Percentiles rank a stretch among this genome's conserved stretches.
These are phyloP conservation scores for Hysterium pulicare DNA, from an alignment of 2,329 filamentous ascomycete species.

Conservation along the genomic window DNA sequence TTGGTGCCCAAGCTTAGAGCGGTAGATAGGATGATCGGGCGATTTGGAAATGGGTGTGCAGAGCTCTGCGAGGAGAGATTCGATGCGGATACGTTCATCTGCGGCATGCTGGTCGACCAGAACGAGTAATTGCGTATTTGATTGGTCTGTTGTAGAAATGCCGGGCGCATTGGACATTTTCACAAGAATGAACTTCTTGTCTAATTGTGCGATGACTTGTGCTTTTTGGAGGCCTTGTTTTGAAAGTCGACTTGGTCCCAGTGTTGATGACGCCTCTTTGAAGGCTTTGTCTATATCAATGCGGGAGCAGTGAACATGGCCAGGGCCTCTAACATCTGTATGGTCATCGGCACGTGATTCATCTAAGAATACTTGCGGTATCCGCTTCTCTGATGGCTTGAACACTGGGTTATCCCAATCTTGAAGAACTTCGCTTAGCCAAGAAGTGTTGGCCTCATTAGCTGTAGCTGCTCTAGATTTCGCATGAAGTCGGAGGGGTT, in stretches of 20 bases:
- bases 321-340: constrained; percentile 2
- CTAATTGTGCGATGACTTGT: constrained; percentile 75
- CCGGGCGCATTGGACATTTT: constrained; percentile 45
- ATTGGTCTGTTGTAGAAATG: background rate
- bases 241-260: constrained; percentile 48
- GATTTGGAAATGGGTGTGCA: constrained; percentile 34
- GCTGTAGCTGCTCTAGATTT: constrained; percentile 8
- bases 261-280: constrained; percentile 21
- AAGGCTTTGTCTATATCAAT: constrained; percentile 17
- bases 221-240: constrained; percentile 53
- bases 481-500: constrained; percentile 29
- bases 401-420: constrained; percentile 79
- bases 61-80: constrained; percentile 63
- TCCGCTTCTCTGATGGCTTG: constrained; percentile 44
- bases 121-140: constrained; percentile 52
- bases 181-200: constrained; percentile 81
- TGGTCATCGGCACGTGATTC: constrained; percentile 9
- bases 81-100: constrained; percentile 81
- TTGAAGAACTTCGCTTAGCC: constrained; percentile 60
- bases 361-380: constrained; percentile 37
- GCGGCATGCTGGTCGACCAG: constrained; percentile 93
- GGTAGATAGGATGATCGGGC: constrained; percentile 12
- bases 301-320: constrained; percentile 10
- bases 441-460: constrained; percentile 33
- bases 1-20: constrained; percentile 29